Percentiles rank a stretch among this genome's conserved stretches.
These are phyloP conservation scores for Rossbeevera mucosa DNA, from an alignment of 768 basidiomycete species.

Conservation along the genomic window DNA sequence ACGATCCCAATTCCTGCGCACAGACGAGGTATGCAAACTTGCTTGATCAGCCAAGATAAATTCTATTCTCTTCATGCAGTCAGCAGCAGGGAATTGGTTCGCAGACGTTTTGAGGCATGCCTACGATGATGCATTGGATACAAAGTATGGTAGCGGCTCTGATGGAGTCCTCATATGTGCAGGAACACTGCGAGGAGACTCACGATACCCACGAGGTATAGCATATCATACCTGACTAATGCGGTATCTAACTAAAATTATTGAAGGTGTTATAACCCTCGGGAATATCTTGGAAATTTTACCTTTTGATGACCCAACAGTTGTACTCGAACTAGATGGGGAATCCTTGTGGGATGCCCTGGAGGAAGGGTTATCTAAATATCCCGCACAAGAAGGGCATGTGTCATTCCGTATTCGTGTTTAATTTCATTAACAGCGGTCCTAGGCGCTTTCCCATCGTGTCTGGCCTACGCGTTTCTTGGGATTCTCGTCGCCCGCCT, in stretches of 20 bases:
- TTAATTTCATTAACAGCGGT: background rate
- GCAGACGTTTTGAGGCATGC: constrained; percentile 80
- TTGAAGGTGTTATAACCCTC: constrained; percentile 65
- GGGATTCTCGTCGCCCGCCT: constrained; percentile 76
- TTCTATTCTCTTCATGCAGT: constrained; percentile 34
- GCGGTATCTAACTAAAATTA: background rate
- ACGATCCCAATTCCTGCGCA: constrained; percentile 69
- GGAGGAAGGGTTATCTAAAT: constrained; percentile 67
- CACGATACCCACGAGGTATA: constrained; percentile 75
- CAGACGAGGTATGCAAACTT: constrained; percentile 50
- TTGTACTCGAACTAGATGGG: constrained; percentile 80
- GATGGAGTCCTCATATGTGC: constrained; percentile 81
- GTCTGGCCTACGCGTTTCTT: constrained; percentile 77
- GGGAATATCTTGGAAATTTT: constrained; percentile 87
- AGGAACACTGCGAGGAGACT: constrained; percentile 84
- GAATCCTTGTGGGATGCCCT: constrained; percentile 73
- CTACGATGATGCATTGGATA: constrained; percentile 65
- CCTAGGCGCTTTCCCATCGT: constrained; percentile 82
- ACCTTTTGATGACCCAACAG: constrained; percentile 81
- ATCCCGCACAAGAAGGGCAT: constrained; percentile 90
- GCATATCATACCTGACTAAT: background rate
- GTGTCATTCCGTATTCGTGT: constrained; percentile 6
- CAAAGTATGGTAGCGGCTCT: constrained; percentile 57
- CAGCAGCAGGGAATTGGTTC: constrained; percentile 75
- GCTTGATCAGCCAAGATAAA: background rate